phyloP scores from a whole-genome alignment of 306 rosid genomes.

The Medicago lupulina region DNA sequence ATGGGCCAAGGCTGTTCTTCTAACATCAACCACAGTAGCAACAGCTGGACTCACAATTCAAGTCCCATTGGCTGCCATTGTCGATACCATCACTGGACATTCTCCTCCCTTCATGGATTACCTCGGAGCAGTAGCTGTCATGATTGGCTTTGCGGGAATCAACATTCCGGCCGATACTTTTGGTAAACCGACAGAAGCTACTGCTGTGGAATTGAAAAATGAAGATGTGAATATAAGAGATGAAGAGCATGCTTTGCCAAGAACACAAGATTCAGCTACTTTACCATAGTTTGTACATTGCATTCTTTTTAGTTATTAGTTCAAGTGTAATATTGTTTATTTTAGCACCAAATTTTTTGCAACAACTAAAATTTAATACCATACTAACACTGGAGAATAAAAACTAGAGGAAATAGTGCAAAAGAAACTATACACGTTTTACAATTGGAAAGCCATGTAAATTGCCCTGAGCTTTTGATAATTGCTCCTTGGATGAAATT shows the following conservation, averaged over 20 bases:
- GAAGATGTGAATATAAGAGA: conserved; percentile 36
- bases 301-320: conserved; percentile 13
- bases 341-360: conserved; percentile 30
- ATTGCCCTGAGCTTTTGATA: background rate
- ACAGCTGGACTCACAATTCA: conserved; percentile 96
- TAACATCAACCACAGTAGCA: conserved; percentile 94
- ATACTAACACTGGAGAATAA: conserved; percentile 8
- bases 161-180: conserved; percentile 72
- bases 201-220: conserved; percentile 54
- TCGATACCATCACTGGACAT: conserved; percentile 75
- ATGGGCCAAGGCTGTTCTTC: conserved; percentile 99
- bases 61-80: conserved; percentile 92
- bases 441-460: background rate
- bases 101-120: conserved; percentile 80
- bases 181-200: conserved; percentile 48
- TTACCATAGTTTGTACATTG: conserved; percentile 42
- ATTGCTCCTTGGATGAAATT: too few relatives aligned
- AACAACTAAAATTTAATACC: background rate
- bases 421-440: conserved; percentile 12
- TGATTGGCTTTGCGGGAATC: conserved; percentile 88
- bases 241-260: conserved; percentile 41
- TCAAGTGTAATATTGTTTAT: conserved; percentile 1
- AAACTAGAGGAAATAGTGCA: conserved; percentile 2
- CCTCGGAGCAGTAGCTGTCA: conserved; percentile 81
- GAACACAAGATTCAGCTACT: conserved; percentile 40